Percentiles rank a stretch among this genome's conserved stretches.
These are phyloP conservation scores for Psilocybe azurescens DNA, from an alignment of 768 basidiomycete genomes.

Conservation along the genomic window DNA sequence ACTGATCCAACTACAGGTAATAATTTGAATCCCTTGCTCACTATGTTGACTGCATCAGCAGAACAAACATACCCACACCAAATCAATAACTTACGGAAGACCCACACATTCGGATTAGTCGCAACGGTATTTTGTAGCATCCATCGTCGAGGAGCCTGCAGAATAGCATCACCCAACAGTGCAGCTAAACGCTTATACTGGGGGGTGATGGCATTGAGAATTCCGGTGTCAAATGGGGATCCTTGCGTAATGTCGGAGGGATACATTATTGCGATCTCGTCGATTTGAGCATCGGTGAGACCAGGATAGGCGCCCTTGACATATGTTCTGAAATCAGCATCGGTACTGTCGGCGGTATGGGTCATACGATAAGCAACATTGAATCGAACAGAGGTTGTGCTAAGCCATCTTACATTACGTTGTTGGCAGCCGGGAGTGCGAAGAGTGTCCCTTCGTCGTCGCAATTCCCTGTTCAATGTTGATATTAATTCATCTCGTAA, in stretches of 20 bases:
- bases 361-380: too few species aligned
- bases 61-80: neutral
- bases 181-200: conserved; percentile 57
- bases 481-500: neutral
- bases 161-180: conserved; percentile 49
- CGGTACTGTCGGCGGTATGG: conserved; percentile 28
- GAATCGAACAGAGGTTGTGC: too few species aligned
- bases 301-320: conserved; percentile 4
- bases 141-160: conserved; percentile 52
- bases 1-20: conserved; percentile 49
- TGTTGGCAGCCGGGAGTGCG: conserved; percentile 19
- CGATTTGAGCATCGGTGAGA: conserved; percentile 15
- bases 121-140: conserved; percentile 39
- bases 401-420: conserved; percentile 25
- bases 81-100: conserved; percentile 36
- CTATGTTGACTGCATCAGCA: conserved; percentile 27
- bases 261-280: conserved; percentile 25
- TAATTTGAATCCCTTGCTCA: conserved; percentile 48
- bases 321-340: conserved; percentile 33
- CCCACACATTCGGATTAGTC: conserved; percentile 44
- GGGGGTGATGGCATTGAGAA: conserved; percentile 31
- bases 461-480: conserved; percentile 29
- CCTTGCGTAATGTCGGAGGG: conserved; percentile 20
- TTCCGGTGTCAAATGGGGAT: conserved; percentile 26
- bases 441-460: conserved; percentile 47